Evolutionary conservation across 1,284 basidiomycete species (phyloP), one percentile per base, ranked within the genome.

Genomic region (Pyrrhoderma lamaoense): DNA sequence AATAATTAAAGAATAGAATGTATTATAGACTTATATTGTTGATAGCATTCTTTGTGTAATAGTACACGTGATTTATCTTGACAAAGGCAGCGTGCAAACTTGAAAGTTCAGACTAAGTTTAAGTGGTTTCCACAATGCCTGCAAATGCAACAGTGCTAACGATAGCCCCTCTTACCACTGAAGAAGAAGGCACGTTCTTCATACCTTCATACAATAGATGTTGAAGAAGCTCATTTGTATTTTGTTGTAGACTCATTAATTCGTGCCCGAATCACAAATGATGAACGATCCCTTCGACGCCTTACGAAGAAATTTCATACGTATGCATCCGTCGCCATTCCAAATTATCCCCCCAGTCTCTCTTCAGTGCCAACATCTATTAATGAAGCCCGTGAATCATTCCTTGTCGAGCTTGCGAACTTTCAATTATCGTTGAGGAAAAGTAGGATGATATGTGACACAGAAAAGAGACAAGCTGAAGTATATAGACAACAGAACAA

Each of bases 261-360:
- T 49, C 80, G 85, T 61, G 75, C 82, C 1, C 77, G 87, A 51
- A 87, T 90, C 54, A 81, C 79, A 16, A 89, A 71, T 70, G 85
- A 60, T 59, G 72, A 75, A 73, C 66, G 68, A 52, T 65, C 80
- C 19, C 70, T 90, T 22, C 79, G 82, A 38, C 79, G 85, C 43
- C 76, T 90, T 47, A 77, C 86, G 54, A 88, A 85, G 68, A 85
- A 82, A 62, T 89, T 88, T 61, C 82, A 86, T 69, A 73, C 68
- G 54, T 89, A 88, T 59, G 72, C 79, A 16, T 72, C 79, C 8
- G 68, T 79, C 8, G 76, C 79, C 18, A 18, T 18, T n/a, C 38
- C 38, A 7, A 7, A 5, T 8, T 72, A 78, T 62, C 61, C 73
- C 16, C 70, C 77, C n/a, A 59, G 65, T 5, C 59, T 70, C 13